Percentiles rank a stretch among this genome's conserved stretches.
These are phyloP conservation scores for Lasiosphaeriaceae sp. DNA, from an alignment of 495 filamentous ascomycete species.

Conservation along the genomic window DNA sequence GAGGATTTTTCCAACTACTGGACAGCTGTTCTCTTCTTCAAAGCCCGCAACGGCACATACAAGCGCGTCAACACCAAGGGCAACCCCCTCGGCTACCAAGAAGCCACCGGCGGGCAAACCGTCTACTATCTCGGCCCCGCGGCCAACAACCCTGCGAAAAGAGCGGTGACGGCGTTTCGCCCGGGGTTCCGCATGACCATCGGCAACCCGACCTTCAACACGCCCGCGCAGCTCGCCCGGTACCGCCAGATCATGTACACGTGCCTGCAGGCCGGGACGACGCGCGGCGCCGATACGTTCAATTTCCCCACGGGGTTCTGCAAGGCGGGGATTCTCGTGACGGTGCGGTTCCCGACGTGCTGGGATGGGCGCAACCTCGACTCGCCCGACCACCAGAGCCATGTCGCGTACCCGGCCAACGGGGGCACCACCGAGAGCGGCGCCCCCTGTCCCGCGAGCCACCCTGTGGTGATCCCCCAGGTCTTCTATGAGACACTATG, in stretches of 20 bases:
- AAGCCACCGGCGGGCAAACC: conserved; percentile 31
- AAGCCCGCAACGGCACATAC: conserved; percentile 33
- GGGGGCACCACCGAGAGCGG: conserved; percentile 32
- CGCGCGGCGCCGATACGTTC: conserved; percentile 20
- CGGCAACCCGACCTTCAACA: conserved; percentile 49
- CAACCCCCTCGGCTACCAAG: conserved; percentile 12
- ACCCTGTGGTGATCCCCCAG: conserved; percentile 33
- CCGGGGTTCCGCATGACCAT: conserved; percentile 68
- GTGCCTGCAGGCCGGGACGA: conserved; percentile 25
- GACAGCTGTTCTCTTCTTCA: conserved; percentile 38
- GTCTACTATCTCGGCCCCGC: conserved; percentile 32
- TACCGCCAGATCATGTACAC: conserved; percentile 35
- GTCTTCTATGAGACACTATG: conserved; percentile 35
- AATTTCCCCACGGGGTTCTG: conserved; percentile 29
- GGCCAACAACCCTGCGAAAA: conserved; percentile 17
- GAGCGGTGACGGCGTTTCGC: conserved; percentile 36
- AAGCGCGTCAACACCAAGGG: conserved; percentile 28
- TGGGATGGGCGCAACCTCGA: conserved; percentile 20
- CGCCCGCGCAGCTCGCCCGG: conserved; percentile 18
- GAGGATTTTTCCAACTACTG: conserved; percentile 41
- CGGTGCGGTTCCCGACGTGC: conserved; percentile 26
- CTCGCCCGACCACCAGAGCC: conserved; percentile 27
- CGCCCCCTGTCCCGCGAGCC: conserved; percentile 30
- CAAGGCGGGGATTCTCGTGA: conserved; percentile 32
- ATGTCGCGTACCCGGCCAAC: conserved; percentile 33